Base-by-base conservation (phyloP, 805 yeast species). In the Saccharomycopsis sp. region DNA sequence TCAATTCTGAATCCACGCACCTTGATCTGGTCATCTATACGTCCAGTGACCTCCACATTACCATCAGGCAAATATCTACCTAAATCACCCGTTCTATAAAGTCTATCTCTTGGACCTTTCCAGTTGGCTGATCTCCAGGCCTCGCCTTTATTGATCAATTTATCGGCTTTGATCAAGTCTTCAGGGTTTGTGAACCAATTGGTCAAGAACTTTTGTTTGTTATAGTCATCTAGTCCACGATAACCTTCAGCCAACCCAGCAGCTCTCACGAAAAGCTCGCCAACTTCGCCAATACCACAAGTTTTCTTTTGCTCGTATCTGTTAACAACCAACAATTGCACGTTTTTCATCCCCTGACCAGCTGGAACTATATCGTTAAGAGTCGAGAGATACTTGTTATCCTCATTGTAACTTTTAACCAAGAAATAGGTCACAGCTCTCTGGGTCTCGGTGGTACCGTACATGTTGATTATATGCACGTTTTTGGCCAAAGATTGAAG, bases 361-460 rank as follows among this genome's bases (percentile, higher is more conserved):
- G 99, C 99, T 57, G 99, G 98, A 87, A 94, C 91, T 57, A 90
- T 87, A 67, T 94, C 98, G 73, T 96, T 94, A 74, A 89, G 87
- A 54, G 86, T 80, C 68, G 84, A 86, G 69, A 94, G 78, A 72
- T 88, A 92, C 23, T 80, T 74, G 23, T 93, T 79, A 70, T 92
- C 91, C 51, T 78, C 69, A 22, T 78, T 69, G 64, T 89, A 78
- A 29, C 96, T 83, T 50, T 89, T 84, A 62, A 96, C 93, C 70
- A 90, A 96, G 74, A 83, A 96, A 73, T 82, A 94, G 0, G 98
- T 92, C 24, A 94, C 99, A 1, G 99, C 94, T 70, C 99, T 83
- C 77, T 96, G 99, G 15, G 99, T 94, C 73, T 94, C 99, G 9
- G 99, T 94, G 47, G 99, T 94, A 68, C 99, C 99, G 72, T 94